These are phyloP conservation scores for Saccharomyces hybrid DNA, from an alignment of 1,139 yeast species.

Conservation along the genomic window DNA sequence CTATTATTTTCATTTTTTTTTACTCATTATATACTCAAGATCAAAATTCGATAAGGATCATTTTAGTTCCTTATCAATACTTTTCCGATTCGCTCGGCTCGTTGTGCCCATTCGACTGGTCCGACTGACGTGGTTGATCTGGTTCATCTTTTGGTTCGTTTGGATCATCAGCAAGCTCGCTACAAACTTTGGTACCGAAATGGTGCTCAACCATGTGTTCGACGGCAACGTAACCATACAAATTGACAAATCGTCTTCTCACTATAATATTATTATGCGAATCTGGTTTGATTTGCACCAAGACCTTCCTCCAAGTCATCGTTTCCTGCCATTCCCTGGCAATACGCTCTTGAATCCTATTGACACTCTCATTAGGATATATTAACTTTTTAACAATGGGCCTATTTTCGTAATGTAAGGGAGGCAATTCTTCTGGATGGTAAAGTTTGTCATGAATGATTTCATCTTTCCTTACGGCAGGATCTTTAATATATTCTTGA, in stretches of 20 bases:
- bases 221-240: conserved; percentile 93
- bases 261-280: conserved; percentile 94
- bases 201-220: conserved; percentile 70
- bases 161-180: conserved; percentile 5
- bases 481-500: conserved; percentile 55
- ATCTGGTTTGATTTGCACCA: conserved; percentile 80
- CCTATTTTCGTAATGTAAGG: conserved; percentile 33
- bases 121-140: background rate
- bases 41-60: background rate
- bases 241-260: conserved; percentile 81
- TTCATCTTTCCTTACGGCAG: conserved; percentile 44
- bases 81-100: background rate
- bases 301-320: conserved; percentile 86
- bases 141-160: background rate
- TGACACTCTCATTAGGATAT: conserved; percentile 29
- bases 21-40: too few relatives aligned
- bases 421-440: conserved; percentile 57
- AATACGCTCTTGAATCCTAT: conserved; percentile 65
- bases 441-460: conserved; percentile 80
- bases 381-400: conserved; percentile 22
- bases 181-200: conserved; percentile 36
- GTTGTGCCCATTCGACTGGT: background rate
- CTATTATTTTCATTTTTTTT: too few relatives aligned
- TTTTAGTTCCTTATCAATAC: background rate
- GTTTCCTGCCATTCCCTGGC: conserved; percentile 84